Base-by-base conservation (phyloP, 495 filamentous ascomycete genomes). In the Aspergillus ostianus region DNA sequence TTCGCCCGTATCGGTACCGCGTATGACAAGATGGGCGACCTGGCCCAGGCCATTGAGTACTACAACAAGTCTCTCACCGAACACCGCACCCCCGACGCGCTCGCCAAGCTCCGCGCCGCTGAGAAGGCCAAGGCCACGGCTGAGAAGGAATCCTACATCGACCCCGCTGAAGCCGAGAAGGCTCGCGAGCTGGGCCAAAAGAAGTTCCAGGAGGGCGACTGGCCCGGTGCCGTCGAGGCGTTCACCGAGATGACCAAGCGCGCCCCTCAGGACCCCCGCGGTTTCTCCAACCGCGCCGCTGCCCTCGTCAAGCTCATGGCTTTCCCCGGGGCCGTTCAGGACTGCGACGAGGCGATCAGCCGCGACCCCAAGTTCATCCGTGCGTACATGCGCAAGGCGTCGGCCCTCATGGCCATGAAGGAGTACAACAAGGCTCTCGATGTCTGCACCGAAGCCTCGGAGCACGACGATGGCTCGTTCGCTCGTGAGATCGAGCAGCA, bases 191-290 rank as follows among this genome's bases (percentile, higher is more conserved):
- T 96, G 49, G 94, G 94, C 41, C 96, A 97, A 74, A 80, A 88
- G 70, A 94, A 93, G 73, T 99, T 98, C 84, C 96, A 98, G 80
- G 91, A 92, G 61, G 86, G 86, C 18, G 92, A 99, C 79, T 98
- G 93, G 92, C 93, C 93, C 26, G 95, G 84, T 46, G 94, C 94
- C 27, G 93, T 99, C 21, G 92, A 90, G 47, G 93, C 95, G 3
- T 99, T 98, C 78, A 85, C 80, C 2, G 94, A 99, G 83, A 97
- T 97, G 94, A 89, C 88, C 71, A 98, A 98, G 83, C 93, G 94
- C 53, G 86, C 90, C 0, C 94, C 94, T 18, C 82, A 93, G 2
- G 94, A 99, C 70, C 90, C 95, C 30, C 89, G 94, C 60, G 94
- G 95, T 21, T 99, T 93, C 80, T 91, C 88, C 70, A 99, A 99